Base-by-base conservation (phyloP, 176 grass and related monocot genomes). In the Tillandsia leiboldiana region DNA sequence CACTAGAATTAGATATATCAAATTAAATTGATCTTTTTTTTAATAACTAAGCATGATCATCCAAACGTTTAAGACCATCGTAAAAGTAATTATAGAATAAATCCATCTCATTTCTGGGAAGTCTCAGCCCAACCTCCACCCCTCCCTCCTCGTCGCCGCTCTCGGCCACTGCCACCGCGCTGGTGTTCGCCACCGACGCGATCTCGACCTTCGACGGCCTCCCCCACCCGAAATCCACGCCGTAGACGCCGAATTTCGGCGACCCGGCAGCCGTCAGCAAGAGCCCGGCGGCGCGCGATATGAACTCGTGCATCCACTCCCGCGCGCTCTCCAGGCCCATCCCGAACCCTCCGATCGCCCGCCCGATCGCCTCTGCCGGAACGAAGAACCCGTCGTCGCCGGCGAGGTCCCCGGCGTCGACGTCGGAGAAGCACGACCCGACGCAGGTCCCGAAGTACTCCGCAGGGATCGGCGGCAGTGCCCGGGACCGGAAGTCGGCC, bases 361-460 rank as follows among this genome's bases (percentile, higher is more conserved):
- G 20, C 20, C 20, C 53, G 11, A 89, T 82, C 7, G 68, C 75
- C 51, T 28, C 14, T 47, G 78, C 65, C 1, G 78, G 78, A 5
- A 53, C 48, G 28, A 54, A 20, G 28, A 79, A 51, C 52, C 79
- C 82, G 50, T 73, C 68, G 9, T 20, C 20, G 20, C 20, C 20
- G 20, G 20, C 20, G 20, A 20, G 20, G 20, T 20, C 20, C 20
- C 20, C 20, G 20, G 20, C 68, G 9, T 51, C 64, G 27, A 66
- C 75, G 48, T 82, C 66, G 48, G 73, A 75, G 47, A 89, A 81
- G 66, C 71, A 85, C n/a, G 71, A 67, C 13, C 71, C 47, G 42
- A 82, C 12, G 75, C 81, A 82, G 63, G 79, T 89, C 9, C 86
- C 86, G 28, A 85, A 85, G 78, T 82, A 89, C 42, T 71, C 73